Evolutionary conservation across 495 filamentous ascomycete species (phyloP), one percentile per base, ranked within the genome.

Genomic region (Cenococcum geophilum): DNA sequence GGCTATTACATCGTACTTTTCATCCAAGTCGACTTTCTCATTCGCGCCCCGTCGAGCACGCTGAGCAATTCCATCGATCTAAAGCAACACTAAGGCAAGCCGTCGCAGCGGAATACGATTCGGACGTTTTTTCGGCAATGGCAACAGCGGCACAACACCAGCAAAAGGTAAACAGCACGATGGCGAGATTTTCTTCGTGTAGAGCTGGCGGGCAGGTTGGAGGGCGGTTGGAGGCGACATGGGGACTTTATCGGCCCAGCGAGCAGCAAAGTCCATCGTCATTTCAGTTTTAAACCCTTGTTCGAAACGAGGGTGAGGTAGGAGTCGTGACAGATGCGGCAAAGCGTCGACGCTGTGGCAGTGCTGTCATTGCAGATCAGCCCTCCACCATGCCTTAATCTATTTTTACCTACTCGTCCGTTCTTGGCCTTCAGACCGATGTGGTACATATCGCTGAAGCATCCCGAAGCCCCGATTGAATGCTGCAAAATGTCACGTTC

Each of bases 271-370:
- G 2, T 14, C 40, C 4, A 22, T 27, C 49, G 20, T 52, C 49
- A 52, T 52, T 16, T 21, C 48, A 51, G 48, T 51, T 27, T 51
- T 1, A 23, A 22, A 27, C 49, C 49, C 21, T 16, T 14, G 25
- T 32, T 16, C 25, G 49, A 52, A 52, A 52, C 49, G 20, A 9
- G 14, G 21, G 21, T 25, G 6, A 32, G 8, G 49, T 52, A 25
- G 49, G 25, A 14, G 21, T 18, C 3, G 49, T 16, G 49, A 6
- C 49, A 25, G 49, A 52, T 25, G 25, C 18, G 49, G 49, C 4
- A 52, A 25, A 32, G 49, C 49, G 49, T 27, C 49, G 25, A 52
- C 49, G 49, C 25, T 52, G 49, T 52, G 49, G 49, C 49, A 52
- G 49, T 52, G 49, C 49, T 25, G 49, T 45, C 27, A 18, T 18